Evolutionary conservation across 495 filamentous ascomycete species (phyloP).

Genomic region (Letharia columbiana): DNA sequence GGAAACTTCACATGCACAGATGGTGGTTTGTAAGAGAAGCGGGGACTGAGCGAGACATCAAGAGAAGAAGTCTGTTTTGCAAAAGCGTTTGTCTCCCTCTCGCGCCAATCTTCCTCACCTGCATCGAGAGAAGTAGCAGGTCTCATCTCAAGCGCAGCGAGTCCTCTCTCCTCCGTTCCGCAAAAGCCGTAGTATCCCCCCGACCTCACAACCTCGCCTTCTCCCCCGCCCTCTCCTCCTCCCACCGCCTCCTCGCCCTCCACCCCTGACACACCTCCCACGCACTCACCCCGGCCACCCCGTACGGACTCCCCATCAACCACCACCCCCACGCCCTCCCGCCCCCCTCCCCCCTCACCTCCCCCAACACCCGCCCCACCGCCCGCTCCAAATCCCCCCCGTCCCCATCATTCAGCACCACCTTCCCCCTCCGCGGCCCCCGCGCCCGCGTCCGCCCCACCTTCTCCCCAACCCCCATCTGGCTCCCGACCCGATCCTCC

Average conservation of each 20-base stretch:
- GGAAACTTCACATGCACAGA: too few species aligned
- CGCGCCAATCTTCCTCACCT: background rate
- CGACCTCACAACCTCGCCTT: slow-evolving; percentile 8
- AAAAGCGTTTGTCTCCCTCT: background rate
- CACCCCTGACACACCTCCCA: background rate
- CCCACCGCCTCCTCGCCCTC: background rate
- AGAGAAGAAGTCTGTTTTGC: background rate
- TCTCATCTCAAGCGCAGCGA: background rate
- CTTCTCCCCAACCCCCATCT: slow-evolving; percentile 78
- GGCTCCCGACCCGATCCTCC: slow-evolving; percentile 67
- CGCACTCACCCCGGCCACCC: slow-evolving; percentile 58
- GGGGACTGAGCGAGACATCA: background rate
- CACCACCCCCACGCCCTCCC: slow-evolving; percentile 58
- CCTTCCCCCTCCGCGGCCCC: slow-evolving; percentile 47
- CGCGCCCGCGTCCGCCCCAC: slow-evolving; percentile 52
- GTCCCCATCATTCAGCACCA: slow-evolving; percentile 80
- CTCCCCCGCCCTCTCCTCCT: slow-evolving; percentile 1
- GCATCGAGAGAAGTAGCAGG: background rate
- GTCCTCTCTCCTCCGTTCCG: background rate
- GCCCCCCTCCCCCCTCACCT: slow-evolving; percentile 50
- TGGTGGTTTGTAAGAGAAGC: background rate
- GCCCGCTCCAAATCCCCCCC: slow-evolving; percentile 56
- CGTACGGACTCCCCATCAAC: slow-evolving; percentile 54
- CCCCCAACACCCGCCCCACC: slow-evolving; percentile 52
- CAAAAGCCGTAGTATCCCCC: background rate